phyloP scores from a whole-genome alignment of 2,329 filamentous ascomycete genomes.

The Xylariales sp. region DNA sequence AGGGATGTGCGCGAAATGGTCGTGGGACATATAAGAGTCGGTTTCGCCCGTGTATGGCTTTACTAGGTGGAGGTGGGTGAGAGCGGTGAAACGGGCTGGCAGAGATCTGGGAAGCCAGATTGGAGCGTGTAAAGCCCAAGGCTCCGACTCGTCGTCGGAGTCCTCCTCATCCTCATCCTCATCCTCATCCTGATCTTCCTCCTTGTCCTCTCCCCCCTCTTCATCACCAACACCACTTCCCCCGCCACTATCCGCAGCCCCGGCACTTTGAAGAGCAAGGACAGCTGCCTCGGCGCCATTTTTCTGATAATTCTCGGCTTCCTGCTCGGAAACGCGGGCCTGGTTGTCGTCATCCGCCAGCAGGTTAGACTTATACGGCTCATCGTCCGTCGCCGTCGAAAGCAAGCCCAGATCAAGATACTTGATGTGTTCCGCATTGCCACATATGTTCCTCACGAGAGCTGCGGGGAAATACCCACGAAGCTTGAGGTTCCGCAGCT shows the following conservation, averaged over 20 bases:
- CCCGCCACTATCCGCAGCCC: not conserved
- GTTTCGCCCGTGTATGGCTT: constrained; percentile 1
- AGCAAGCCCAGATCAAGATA: constrained; percentile 7
- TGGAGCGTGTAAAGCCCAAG: constrained; percentile 4
- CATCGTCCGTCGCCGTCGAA: not conserved
- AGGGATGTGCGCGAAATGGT: constrained; percentile 1
- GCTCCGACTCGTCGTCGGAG: not conserved
- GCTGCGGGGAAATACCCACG: not conserved
- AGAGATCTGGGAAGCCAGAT: constrained; percentile 6
- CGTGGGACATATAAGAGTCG: not conserved
- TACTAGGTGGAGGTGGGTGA: constrained; percentile 4
- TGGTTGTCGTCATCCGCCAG: not conserved
- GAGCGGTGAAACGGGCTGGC: not conserved
- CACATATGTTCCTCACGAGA: constrained; percentile 1
- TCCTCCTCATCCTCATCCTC: not conserved
- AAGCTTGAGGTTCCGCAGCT: constrained; percentile 2
- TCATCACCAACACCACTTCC: not conserved
- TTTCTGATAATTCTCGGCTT: not conserved
- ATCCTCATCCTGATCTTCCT: not conserved
- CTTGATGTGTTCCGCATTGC: constrained; percentile 2
- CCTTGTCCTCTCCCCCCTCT: not conserved
- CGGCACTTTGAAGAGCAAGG: not conserved
- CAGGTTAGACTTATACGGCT: not conserved
- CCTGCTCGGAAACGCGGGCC: not conserved
- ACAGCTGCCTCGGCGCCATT: not conserved